Evolutionary conservation across 106 monocot genomes (phyloP), one percentile per base, ranked within the genome.

Genomic region (Triglochin maritima): DNA sequence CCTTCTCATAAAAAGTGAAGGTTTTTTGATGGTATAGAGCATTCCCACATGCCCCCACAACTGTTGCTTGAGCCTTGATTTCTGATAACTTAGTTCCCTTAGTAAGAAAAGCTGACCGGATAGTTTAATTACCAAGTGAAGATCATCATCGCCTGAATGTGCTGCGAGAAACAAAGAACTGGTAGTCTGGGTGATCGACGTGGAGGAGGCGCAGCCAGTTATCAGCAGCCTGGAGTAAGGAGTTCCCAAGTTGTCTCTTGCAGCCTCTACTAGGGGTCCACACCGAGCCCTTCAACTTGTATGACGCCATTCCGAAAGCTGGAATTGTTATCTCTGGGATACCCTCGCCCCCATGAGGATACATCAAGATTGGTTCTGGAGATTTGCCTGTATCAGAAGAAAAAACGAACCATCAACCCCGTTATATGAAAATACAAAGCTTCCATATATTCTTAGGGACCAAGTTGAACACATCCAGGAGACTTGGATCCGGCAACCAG

Each of bases 301-400:
- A 82, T 9, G 86, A 82, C 41, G 79, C 82, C n/a, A 86, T 57
- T 13, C 82, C 86, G 52, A 82, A 86, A 41, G 62, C 71, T 44
- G 82, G 85, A 66, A 86, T 72, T 42, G 77, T 71, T n/a, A 86
- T 76, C 72, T 57, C 68, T 51, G 75, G 74, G 41, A 59, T 70
- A 46, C 63, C 71, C 17, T 77, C 56, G 9, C 29, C 45, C 11
- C 68, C 76, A 4, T 62, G 46, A 11, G 68, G 46, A 47, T 66
- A 71, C 2, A 60, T 69, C 13, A 77, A 41, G 2, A 50, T 46
- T 49, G 74, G 78, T 43, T 57, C 56, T 59, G 74, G 60, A 50
- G 9, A 54, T 51, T 8, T 42, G 9, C 46, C 50, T 49, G 48
- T 46, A 69, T 55, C 81, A 77, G 77, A 12, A 70, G 6, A 1